Base-by-base conservation (phyloP, 306 rosid species). In the Quercus agrifolia region DNA sequence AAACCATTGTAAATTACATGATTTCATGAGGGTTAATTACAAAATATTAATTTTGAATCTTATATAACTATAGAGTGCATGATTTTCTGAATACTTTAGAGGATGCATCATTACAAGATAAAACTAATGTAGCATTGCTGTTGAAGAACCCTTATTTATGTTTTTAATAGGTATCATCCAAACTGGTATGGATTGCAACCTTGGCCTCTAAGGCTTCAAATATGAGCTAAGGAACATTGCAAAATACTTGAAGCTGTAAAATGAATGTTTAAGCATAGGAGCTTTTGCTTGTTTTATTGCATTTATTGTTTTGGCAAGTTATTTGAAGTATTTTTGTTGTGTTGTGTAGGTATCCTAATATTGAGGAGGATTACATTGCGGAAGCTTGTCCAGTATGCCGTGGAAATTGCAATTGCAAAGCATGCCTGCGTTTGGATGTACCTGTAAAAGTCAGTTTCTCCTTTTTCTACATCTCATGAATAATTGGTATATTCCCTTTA, bases 351-450 rank as follows among this genome's bases (percentile, higher is more conserved):
- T 95, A 95, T 78, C 97, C 97, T 59, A 64, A 67, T 1, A 66
- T n/a, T n/a, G 27, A 87, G 7, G 90, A 89, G 79, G 89, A 89
- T 2, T 76, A 76, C 28, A 67, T 95, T 80, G 91, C 92, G 1
- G 41, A 90, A 81, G 61, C 76, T 49, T 95, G 99, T 79, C 98
- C 98, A 2, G 90, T 90, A 13, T 95, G 99, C 81, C 8, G 88
- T 55, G 89, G 83, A 56, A 91, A 88, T 82, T 95, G 99, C 87
- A 95, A 95, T 71, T 95, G 99, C 84, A 95, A 88, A 82, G 78
- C 88, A 28, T 94, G 99, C 77, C 75, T 94, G 89, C 84, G 91
- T 6, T 81, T 90, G 41, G 64, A 64, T 44, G 79, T 18, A 5
- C 86, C 83, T 13, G 57, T 79, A 4, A 23, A 86, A 1, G 98